Percentiles rank a stretch among this genome's conserved stretches.
phyloP scores from a whole-genome alignment of 2,329 filamentous ascomycete genomes.

The Tolypocladium cylindrosporum region DNA sequence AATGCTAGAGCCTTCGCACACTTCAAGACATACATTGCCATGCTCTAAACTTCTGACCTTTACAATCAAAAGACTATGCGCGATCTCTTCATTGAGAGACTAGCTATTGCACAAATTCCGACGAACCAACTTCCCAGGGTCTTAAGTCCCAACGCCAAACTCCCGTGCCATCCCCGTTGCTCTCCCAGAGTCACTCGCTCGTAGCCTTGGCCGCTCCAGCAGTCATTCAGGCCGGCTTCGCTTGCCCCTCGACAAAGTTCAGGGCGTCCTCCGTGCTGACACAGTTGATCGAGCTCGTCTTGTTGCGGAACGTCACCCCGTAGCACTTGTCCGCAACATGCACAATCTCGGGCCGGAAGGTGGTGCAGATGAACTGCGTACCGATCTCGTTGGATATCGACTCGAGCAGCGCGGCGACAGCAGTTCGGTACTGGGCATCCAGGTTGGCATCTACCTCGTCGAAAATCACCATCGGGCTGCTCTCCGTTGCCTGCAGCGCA shows the following conservation, averaged over 20 bases:
- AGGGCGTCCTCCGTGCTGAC: slow-evolving; percentile 80
- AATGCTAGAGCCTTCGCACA: no score
- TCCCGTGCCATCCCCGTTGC: background rate
- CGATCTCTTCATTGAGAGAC: background rate
- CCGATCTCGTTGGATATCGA: slow-evolving; percentile 59
- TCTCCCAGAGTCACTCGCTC: background rate
- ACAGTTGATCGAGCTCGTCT: slow-evolving; percentile 89
- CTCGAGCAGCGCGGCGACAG: slow-evolving; percentile 81
- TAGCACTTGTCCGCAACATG: slow-evolving; percentile 96
- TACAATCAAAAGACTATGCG: background rate
- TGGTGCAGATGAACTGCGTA: slow-evolving; percentile 93
- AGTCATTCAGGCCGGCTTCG: slow-evolving; percentile 17
- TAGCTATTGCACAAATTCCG: background rate
- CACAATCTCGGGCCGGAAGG: slow-evolving; percentile 94
- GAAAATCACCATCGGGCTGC: slow-evolving; percentile 97
- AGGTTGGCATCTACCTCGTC: slow-evolving; percentile 98
- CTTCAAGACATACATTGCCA: no score
- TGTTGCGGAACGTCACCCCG: slow-evolving; percentile 86
- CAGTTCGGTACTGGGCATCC: slow-evolving; percentile 94
- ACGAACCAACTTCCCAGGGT: background rate
- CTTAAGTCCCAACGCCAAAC: slow-evolving; percentile 1
- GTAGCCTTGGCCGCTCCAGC: slow-evolving; percentile 4
- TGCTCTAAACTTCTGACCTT: background rate
- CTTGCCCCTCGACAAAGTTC: slow-evolving; percentile 86
- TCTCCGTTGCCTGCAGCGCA: slow-evolving; percentile 96